These are phyloP conservation scores for Pholiota adiposa DNA, from an alignment of 1,284 basidiomycete genomes.

Conservation along the genomic window DNA sequence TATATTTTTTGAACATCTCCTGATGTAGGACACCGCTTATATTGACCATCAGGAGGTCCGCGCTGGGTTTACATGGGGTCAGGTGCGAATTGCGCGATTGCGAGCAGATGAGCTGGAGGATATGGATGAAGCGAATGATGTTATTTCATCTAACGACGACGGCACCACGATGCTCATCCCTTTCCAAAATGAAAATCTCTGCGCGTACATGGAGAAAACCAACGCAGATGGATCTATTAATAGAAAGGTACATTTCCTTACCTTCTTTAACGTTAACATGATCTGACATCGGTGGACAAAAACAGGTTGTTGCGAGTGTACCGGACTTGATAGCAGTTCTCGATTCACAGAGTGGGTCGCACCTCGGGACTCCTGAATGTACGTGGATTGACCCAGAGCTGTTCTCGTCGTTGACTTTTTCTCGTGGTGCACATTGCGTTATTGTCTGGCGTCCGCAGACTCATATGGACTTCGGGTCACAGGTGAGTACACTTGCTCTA, in stretches of 20 bases:
- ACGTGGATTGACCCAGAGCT: constrained; percentile 2
- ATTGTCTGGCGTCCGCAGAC: too few species aligned
- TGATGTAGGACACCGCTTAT: not conserved
- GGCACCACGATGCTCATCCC: constrained; percentile 43
- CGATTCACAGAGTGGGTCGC: constrained; percentile 56
- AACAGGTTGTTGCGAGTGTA: constrained; percentile 42
- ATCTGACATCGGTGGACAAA: not conserved
- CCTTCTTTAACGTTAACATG: constrained; percentile 25
- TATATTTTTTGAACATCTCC: constrained; percentile 11
- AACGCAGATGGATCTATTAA: constrained; percentile 18
- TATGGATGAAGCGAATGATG: not conserved
- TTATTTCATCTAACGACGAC: constrained; percentile 3
- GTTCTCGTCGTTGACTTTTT: not conserved
- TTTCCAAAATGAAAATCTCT: constrained; percentile 65
- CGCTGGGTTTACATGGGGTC: constrained; percentile 52
- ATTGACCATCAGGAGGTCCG: constrained; percentile 36
- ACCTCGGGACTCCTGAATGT: constrained; percentile 48
- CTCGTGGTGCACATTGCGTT: too few species aligned
- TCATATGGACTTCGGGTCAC: constrained; percentile 54
- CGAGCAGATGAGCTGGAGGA: constrained; percentile 52
- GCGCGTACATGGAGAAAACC: constrained; percentile 42
- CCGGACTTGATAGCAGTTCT: constrained; percentile 62
- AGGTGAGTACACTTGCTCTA: constrained; percentile 11
- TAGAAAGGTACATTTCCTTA: constrained; percentile 21
- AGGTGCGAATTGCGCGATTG: constrained; percentile 49